A percentile compares a stretch with the other conserved stretches of the same genome.
phyloP scores from a whole-genome alignment of 352 stramenopile species.

The Phytophthora uliginosa region DNA sequence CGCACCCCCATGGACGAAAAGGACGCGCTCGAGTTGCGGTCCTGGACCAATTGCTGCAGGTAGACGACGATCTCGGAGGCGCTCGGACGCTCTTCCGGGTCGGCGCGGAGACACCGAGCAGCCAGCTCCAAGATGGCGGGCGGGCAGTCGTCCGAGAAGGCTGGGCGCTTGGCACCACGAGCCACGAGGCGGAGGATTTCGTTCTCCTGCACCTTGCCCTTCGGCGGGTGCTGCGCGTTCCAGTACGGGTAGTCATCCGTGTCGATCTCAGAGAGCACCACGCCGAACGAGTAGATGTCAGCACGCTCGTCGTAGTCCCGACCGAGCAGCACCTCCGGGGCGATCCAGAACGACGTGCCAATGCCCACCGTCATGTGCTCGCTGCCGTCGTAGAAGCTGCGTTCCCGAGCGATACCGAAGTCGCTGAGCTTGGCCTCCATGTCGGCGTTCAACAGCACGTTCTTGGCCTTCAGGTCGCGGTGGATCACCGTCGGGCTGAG shows the following conservation, averaged over 20 bases:
- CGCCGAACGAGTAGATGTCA: slow-evolving; percentile 63
- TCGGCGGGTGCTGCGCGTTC: slow-evolving; percentile 53
- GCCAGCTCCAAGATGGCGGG: slow-evolving; percentile 60
- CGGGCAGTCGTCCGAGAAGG: slow-evolving; percentile 66
- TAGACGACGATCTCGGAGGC: slow-evolving; percentile 63
- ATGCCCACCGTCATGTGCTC: slow-evolving; percentile 76
- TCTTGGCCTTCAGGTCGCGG: slow-evolving; percentile 60
- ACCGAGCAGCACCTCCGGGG: slow-evolving; percentile 66
- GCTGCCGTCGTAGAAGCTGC: slow-evolving; percentile 54
- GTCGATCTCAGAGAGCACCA: slow-evolving; percentile 68
- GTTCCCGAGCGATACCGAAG: slow-evolving; percentile 72
- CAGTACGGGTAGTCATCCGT: slow-evolving; percentile 78
- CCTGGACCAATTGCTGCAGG: slow-evolving; percentile 53
- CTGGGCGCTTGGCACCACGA: slow-evolving; percentile 49
- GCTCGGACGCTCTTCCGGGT: slow-evolving; percentile 66
- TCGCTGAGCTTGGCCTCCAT: slow-evolving; percentile 81
- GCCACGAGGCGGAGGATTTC: slow-evolving; percentile 71
- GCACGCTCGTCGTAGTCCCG: slow-evolving; percentile 57
- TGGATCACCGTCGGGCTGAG: slow-evolving; percentile 68
- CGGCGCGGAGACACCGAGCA: slow-evolving; percentile 52
- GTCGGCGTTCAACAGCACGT: slow-evolving; percentile 54
- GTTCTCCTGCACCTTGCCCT: slow-evolving; percentile 60
- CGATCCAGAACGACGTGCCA: slow-evolving; percentile 78
- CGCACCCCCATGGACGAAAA: slow-evolving; percentile 24
- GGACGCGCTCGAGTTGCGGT: slow-evolving; percentile 25